Evolutionary conservation across 169 alveolate genomes (phyloP).

Genomic region (Neospora caninum): DNA sequence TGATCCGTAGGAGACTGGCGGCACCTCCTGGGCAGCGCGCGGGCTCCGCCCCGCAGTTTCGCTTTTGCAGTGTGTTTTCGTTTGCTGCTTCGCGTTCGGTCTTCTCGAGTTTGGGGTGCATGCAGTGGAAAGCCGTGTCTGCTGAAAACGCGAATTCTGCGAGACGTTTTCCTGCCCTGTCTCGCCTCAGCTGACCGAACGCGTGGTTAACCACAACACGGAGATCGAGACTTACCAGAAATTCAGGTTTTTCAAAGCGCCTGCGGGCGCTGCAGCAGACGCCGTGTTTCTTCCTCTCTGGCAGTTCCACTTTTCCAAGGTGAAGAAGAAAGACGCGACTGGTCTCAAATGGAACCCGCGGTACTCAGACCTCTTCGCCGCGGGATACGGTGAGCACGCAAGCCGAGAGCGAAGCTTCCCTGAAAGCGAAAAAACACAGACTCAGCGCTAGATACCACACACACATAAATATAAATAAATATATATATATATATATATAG

Average conservation of each 20-base stretch:
- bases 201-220: slow-evolving; percentile 90
- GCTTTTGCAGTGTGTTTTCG: no score
- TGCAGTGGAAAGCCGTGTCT: no score
- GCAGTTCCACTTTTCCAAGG: slow-evolving; percentile 66
- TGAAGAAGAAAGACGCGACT: slow-evolving; percentile 78
- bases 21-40: no score
- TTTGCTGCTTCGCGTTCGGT: no score
- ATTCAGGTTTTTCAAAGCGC: slow-evolving; percentile 82
- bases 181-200: slow-evolving; percentile 86
- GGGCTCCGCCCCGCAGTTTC: no score
- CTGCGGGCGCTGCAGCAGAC: slow-evolving; percentile 62
- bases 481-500: neutral
- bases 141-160: no score
- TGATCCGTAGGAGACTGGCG: no score
- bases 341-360: slow-evolving; percentile 92
- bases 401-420: neutral
- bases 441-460: no score
- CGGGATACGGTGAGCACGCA: slow-evolving; percentile 85
- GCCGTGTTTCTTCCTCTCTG: slow-evolving; percentile 67
- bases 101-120: no score
- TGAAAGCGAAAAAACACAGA: neutral
- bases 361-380: slow-evolving; percentile 93
- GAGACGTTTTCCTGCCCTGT: no score
- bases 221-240: slow-evolving; percentile 84
- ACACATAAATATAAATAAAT: neutral